A percentile compares a stretch with the other conserved stretches of the same genome.
These are phyloP conservation scores for Phoenix dactylifera DNA, from an alignment of 176 grass and related monocot genomes.

Conservation along the genomic window DNA sequence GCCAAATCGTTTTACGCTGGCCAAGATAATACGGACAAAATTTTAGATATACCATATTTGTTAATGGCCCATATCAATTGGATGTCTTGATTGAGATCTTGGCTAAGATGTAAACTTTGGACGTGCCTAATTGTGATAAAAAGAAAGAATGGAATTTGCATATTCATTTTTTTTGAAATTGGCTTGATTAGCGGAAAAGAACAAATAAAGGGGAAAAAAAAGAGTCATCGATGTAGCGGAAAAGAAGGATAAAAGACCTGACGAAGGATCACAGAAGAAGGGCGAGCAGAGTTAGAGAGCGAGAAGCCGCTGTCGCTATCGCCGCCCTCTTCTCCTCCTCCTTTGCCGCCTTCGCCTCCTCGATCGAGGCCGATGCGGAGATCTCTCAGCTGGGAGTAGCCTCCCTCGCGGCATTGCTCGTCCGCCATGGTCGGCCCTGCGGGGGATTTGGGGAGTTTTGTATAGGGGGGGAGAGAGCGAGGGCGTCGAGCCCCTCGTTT, in stretches of 20 bases:
- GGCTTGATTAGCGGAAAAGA: too few species aligned
- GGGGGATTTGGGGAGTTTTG: too few species aligned
- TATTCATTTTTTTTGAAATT: too few species aligned
- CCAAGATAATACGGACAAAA: too few species aligned
- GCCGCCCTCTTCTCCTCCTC: slow-evolving; percentile 8
- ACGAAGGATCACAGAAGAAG: slow-evolving; percentile 68
- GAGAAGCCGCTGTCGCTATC: slow-evolving; percentile 27
- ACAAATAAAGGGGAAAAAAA: too few species aligned
- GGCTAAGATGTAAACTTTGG: too few species aligned
- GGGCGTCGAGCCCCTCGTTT: slow-evolving; percentile 1
- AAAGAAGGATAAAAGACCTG: slow-evolving; percentile 37
- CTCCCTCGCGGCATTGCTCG: slow-evolving; percentile 13
- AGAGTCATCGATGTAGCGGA: not conserved
- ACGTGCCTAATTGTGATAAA: too few species aligned
- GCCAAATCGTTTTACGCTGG: too few species aligned
- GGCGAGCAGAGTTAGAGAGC: slow-evolving; percentile 39
- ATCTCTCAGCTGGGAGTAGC: slow-evolving; percentile 28
- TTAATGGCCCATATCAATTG: too few species aligned
- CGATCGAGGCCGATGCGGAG: slow-evolving; percentile 25
- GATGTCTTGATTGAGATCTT: too few species aligned
- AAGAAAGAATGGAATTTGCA: too few species aligned
- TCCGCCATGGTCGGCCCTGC: slow-evolving; percentile 6
- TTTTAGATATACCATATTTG: too few species aligned
- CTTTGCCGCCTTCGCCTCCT: not conserved
- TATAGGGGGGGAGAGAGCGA: not conserved